Evolutionary conservation across 306 rosid species (phyloP).

Genomic region (Inga leiocalycina): DNA sequence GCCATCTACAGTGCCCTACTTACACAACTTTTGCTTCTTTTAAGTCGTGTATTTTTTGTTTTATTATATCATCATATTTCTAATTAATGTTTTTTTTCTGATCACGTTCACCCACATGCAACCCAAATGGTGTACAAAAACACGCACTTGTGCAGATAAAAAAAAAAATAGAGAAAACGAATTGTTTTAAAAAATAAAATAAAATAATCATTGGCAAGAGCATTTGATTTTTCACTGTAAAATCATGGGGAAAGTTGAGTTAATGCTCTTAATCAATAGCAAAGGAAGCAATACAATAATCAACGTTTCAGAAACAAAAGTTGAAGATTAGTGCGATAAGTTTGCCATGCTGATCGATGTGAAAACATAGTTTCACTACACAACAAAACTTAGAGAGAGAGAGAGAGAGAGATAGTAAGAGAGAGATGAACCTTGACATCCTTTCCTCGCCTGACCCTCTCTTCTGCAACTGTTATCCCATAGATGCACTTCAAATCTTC

Average conservation of each 20-base stretch:
- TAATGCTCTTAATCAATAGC: too few relatives aligned
- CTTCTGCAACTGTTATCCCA: slow-evolving; percentile 99
- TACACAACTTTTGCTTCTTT: too few relatives aligned
- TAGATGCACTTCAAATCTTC: slow-evolving; percentile 99
- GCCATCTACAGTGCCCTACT: too few relatives aligned
- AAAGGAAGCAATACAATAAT: too few relatives aligned
- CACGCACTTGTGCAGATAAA: not conserved
- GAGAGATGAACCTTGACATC: not conserved
- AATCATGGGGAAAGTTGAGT: not conserved
- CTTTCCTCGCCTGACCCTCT: slow-evolving; percentile 89
- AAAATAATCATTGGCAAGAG: not conserved
- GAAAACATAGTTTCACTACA: not conserved
- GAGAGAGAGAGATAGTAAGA: too few relatives aligned
- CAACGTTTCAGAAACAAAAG: not conserved
- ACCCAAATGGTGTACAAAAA: not conserved
- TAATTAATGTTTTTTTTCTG: not conserved
- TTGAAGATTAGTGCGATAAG: not conserved
- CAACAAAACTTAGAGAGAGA: not conserved
- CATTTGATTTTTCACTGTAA: not conserved
- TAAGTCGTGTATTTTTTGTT: not conserved
- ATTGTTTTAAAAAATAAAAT: not conserved
- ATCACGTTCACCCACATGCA: not conserved
- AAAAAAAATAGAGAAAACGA: not conserved
- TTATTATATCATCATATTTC: not conserved
- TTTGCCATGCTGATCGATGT: not conserved